Conservation (phyloP, 257 asterid species). For the Solanum clarkiae region DNA sequence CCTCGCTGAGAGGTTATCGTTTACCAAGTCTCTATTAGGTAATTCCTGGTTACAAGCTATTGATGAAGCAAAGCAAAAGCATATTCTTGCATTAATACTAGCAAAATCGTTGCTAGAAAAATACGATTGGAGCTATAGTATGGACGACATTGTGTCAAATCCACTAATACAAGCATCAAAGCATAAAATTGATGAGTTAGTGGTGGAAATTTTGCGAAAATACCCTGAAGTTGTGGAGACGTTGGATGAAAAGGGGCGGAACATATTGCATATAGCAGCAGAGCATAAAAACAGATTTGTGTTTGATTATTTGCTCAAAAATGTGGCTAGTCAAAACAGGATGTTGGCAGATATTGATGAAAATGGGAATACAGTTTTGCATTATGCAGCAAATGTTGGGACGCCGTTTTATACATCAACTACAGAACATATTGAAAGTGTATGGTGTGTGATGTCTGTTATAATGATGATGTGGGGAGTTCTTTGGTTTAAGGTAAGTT, state of each 20-base stretch:
- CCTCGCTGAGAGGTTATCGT: background rate
- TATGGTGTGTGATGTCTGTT: background rate
- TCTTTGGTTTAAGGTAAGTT: background rate
- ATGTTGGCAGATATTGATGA: background rate
- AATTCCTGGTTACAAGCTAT: background rate
- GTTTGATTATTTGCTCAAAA: background rate
- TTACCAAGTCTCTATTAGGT: background rate
- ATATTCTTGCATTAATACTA: background rate
- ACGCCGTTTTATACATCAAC: background rate
- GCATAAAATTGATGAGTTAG: background rate
- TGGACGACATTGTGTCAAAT: background rate
- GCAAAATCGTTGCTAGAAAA: background rate
- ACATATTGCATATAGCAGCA: background rate
- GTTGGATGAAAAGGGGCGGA: background rate
- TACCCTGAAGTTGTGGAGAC: background rate
- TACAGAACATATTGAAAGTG: background rate
- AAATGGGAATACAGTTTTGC: conserved; percentile 3
- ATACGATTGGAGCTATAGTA: background rate
- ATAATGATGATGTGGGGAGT: background rate
- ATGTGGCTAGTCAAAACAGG: background rate
- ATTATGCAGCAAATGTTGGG: background rate
- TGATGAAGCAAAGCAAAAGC: conserved; percentile 4
- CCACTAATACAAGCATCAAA: background rate
- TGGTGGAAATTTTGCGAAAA: background rate
- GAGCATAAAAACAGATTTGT: background rate